Percentiles rank a stretch among this genome's conserved stretches.
Evolutionary conservation across 2,329 filamentous ascomycete genomes (phyloP).

Genomic region (Corinectria fuckeliana): DNA sequence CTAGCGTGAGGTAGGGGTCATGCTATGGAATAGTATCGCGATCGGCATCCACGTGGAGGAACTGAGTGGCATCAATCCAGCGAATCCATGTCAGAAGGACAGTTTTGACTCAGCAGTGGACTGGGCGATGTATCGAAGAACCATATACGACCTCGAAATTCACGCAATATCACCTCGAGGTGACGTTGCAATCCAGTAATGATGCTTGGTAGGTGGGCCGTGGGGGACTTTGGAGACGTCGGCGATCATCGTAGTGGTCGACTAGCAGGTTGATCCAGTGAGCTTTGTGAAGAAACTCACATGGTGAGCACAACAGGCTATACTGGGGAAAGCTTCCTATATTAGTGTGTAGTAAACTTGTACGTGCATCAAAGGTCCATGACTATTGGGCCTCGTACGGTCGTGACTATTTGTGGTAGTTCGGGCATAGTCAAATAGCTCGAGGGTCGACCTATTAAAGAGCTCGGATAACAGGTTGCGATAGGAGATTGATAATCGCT

Average conservation of each 20-base stretch:
- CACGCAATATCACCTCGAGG: neutral
- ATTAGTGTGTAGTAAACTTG: too few relatives aligned
- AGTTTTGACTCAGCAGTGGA: neutral
- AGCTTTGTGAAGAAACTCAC: neutral
- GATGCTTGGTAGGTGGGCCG: slow-evolving; percentile 5
- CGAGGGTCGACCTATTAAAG: neutral
- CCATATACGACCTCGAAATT: neutral
- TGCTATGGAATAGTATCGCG: slow-evolving; percentile 2
- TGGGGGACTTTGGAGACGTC: neutral
- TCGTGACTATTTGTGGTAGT: neutral
- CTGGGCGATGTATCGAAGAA: neutral
- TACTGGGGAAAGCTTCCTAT: too few relatives aligned
- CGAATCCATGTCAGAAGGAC: neutral
- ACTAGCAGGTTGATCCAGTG: neutral
- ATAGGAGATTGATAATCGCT: neutral
- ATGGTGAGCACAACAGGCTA: neutral
- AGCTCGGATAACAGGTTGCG: neutral
- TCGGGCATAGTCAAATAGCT: neutral
- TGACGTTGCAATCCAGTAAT: neutral
- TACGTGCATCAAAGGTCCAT: neutral
- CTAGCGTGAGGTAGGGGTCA: neutral
- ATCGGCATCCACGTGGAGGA: slow-evolving; percentile 21
- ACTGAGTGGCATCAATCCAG: slow-evolving; percentile 8
- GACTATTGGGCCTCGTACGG: neutral
- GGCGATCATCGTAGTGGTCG: neutral